A percentile compares a stretch with the other conserved stretches of the same genome.
Conservation (phyloP, 345 rosid genomes). For the Citrus hindsii region DNA sequence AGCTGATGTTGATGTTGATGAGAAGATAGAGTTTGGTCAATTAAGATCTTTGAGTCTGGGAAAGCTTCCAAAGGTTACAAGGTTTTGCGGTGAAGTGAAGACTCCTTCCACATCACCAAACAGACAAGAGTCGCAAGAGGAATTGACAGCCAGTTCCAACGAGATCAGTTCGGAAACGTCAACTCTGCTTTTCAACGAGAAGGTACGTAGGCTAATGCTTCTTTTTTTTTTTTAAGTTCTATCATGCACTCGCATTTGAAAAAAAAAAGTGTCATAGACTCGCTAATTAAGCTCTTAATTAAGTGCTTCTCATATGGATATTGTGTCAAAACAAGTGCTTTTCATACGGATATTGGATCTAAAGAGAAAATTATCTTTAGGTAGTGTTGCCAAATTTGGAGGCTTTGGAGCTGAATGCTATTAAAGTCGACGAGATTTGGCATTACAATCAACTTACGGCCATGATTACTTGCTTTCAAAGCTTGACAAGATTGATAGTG, state of each 20-base stretch:
- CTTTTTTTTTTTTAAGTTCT: too few species aligned
- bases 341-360: too few species aligned
- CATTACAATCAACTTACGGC: neutral
- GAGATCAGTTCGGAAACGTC: neutral
- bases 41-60: neutral
- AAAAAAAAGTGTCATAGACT: too few species aligned
- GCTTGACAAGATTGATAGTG: neutral
- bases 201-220: neutral
- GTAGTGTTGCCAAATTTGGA: conserved; percentile 20
- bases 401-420: neutral
- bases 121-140: neutral
- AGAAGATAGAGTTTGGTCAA: neutral
- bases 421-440: conserved; percentile 7
- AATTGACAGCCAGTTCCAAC: neutral
- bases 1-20: too few species aligned
- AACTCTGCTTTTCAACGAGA: neutral
- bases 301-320: too few species aligned
- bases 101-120: neutral
- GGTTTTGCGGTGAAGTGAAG: neutral
- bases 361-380: neutral
- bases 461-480: neutral
- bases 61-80: neutral
- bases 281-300: too few species aligned
- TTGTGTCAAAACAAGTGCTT: too few species aligned
- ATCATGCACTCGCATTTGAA: too few species aligned